Evolutionary conservation across 352 stramenopile species (phyloP).

Genomic region (Phytophthora cajani): DNA sequence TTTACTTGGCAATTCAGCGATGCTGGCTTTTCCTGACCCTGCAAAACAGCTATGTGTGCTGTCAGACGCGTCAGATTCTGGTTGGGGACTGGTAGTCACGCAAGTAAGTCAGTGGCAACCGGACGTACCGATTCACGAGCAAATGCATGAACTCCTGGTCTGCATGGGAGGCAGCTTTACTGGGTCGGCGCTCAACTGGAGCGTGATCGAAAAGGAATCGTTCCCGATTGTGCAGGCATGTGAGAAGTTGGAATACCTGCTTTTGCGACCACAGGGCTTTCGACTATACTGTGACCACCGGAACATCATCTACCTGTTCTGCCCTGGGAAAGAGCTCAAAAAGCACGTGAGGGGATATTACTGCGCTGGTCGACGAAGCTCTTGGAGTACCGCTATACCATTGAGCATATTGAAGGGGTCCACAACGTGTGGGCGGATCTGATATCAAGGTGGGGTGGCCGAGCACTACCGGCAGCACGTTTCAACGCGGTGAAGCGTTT

Average conservation of each 20-base stretch:
- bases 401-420: constrained; percentile 26
- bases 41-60: neutral
- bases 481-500: constrained; percentile 6
- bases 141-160: neutral
- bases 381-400: constrained; percentile 16
- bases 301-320: constrained; percentile 19
- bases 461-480: neutral
- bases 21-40: neutral
- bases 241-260: constrained; percentile 5
- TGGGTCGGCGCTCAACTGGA: constrained; percentile 24
- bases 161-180: constrained; percentile 16
- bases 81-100: constrained; percentile 29
- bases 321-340: neutral
- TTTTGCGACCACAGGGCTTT: constrained; percentile 12
- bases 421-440: constrained; percentile 24
- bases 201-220: constrained; percentile 21
- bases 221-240: constrained; percentile 13
- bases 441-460: constrained; percentile 17
- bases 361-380: constrained; percentile 20
- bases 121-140: neutral
- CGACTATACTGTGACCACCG: constrained; percentile 15
- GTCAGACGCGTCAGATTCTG: neutral
- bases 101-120: neutral
- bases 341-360: constrained; percentile 5
- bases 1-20: neutral